Base-by-base conservation (phyloP, 2,329 filamentous ascomycete species). In the Fusarium xyrophilum region DNA sequence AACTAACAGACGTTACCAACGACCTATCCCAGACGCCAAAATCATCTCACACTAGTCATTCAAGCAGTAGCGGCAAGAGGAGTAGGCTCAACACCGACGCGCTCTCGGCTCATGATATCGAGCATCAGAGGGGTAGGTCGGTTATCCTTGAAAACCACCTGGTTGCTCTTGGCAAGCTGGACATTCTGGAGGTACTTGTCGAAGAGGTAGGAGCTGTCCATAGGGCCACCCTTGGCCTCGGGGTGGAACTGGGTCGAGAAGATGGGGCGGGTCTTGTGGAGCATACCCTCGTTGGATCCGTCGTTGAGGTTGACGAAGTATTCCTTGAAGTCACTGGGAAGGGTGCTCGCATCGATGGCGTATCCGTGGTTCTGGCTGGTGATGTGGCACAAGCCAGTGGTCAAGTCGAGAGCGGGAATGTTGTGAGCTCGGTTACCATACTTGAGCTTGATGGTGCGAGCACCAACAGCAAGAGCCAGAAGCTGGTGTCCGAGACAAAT, bases 271-370 rank as follows among this genome's bases (percentile, higher is more conserved):
- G 92, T 91, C 82, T 91, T 93, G 87, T 99, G 96, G 79, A 97
- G 93, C 89, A 99, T 93, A 63, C 89, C 95, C 85, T 99, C 96
- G 80, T 99, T 99, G 80, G 91, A 95, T 67, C 93, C 93, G 77
- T 99, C 96, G 81, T 98, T 99, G 71, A 98, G 85, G 85, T 99
- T 98, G 81, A 97, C 91, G 79, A 98, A 99, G 86, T 97, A 98
- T 80, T 97, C 95, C 86, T 94, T 96, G 89, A 93, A 99, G 38
- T 97, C 93, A 57, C 82, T 84, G 56, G 92, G 88, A 40, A 99
- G 85, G 14, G 93, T 97, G 63, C 86, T 85, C 9, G 92, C 88
- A 76, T 98, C 95, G 63, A 99, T 92, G 43, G 95, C 96, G 76
- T 98, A 99, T 67, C 96, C 96, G 82, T 98, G 96, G 84, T 98